Evolutionary conservation across 495 filamentous ascomycete species (phyloP).

Genomic region (Aspergillus nanangensis): DNA sequence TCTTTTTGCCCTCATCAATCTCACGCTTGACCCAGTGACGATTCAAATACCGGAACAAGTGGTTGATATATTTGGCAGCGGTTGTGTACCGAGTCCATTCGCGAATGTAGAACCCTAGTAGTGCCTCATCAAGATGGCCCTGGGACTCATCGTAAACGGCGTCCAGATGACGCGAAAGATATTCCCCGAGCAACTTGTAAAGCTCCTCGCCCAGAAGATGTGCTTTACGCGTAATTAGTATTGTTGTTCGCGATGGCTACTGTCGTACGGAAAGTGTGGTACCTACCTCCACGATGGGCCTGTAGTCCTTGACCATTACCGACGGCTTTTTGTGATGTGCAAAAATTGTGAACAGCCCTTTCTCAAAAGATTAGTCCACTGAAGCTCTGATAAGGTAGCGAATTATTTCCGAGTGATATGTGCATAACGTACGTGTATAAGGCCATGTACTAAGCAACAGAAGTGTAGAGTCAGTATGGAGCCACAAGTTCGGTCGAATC

Average conservation of each 20-base stretch:
- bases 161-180: constrained; percentile 71
- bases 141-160: constrained; percentile 63
- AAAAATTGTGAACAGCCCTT: constrained; percentile 97
- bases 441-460: constrained; percentile 79
- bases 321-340: constrained; percentile 93
- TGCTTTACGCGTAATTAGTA: constrained; percentile 45
- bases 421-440: constrained; percentile 75
- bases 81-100: constrained; percentile 96
- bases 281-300: constrained; percentile 75
- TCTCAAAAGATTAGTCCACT: constrained; percentile 18
- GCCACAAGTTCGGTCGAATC: neutral
- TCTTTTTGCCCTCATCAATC: constrained; percentile 99
- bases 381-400: constrained; percentile 1
- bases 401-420: constrained; percentile 4
- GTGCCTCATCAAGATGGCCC: constrained; percentile 79
- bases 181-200: constrained; percentile 82
- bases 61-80: constrained; percentile 93
- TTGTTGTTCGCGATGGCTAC: neutral
- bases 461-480: constrained; percentile 8
- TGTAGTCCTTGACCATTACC: constrained; percentile 44
- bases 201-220: constrained; percentile 95
- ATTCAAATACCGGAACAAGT: constrained; percentile 95
- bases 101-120: constrained; percentile 91
- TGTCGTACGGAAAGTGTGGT: constrained; percentile 2
- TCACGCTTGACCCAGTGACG: constrained; percentile 98